Base-by-base conservation (phyloP, 768 basidiomycete species). In the Artomyces pyxidatus region DNA sequence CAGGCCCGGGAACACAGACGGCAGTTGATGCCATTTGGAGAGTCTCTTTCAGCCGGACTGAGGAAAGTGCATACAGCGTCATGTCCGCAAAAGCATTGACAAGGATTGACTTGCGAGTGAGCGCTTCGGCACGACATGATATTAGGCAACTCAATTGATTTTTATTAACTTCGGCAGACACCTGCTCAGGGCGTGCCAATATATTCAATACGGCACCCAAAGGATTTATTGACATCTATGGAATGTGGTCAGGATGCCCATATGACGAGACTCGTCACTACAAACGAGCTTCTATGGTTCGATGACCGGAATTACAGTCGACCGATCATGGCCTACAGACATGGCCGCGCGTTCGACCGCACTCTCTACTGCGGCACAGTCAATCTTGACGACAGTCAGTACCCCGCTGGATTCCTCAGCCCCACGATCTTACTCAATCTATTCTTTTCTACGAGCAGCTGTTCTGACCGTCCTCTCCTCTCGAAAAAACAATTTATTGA, bases 201-300 rank as follows among this genome's bases (percentile, higher is more conserved):
- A 23, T 72, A 75, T 51, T 58, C 63, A 11, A 54, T 71, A 26
- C 45, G 61, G 9, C 61, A 52, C 27, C 53, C 64, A 3, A 60
- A 62, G 23, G 69, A 75, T 42, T 45, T 72, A 1, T 60, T 88
- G 16, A 84, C 83, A 0, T 78, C 73, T 22, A 64, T 82, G 29
- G 79, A 81, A 53, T 63, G 71, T 50, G 60, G 66, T 16, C 54
- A 54, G 6, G 58, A 63, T 5, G 71, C 77, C 50, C 59, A 74
- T 39, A 61, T 81, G 32, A 58, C 81, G 26, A 73, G 76, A 3
- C 54, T 86, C 3, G 74, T 72, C 26, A 78, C 85, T 1, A 89
- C 85, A 1, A 68, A 66, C 1, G 72, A 83, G 39, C 56, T 89
- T 14, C 54, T 82, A 12, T 90, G 88, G 87, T 61, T 89, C 25